Percentiles rank a stretch among this genome's conserved stretches.
Evolutionary conservation across 2,329 filamentous ascomycete genomes (phyloP).

Genomic region (Monosporascus sp.): DNA sequence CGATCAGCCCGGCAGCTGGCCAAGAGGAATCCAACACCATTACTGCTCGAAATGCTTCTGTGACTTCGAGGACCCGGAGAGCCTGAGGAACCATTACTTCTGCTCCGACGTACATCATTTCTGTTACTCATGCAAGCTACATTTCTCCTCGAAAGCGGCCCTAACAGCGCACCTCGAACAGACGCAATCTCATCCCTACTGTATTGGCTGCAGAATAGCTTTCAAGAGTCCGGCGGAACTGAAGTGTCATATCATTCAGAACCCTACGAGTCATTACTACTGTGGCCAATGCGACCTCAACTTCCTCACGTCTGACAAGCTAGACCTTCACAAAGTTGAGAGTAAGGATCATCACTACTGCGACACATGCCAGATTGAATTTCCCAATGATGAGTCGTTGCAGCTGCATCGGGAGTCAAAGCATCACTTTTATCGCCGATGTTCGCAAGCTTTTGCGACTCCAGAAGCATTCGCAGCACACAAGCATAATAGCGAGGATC

Average conservation of each 20-base stretch:
- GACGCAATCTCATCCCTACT: background rate
- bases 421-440: background rate
- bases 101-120: conserved; percentile 1
- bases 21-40: background rate
- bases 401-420: background rate
- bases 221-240: background rate
- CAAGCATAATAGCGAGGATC: no score
- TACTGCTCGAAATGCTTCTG: background rate
- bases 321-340: background rate
- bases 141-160: background rate
- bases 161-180: background rate
- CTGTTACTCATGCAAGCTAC: background rate
- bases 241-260: background rate
- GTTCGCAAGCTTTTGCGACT: no score
- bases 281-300: background rate
- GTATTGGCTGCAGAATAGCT: background rate
- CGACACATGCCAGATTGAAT: conserved; percentile 1
- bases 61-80: background rate
- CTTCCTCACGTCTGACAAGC: background rate
- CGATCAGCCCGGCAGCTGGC: background rate
- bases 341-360: conserved; percentile 4
- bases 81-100: conserved; percentile 1
- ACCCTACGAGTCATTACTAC: background rate
- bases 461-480: no score
- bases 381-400: background rate